These are phyloP conservation scores for Dendrobium nobile DNA, from an alignment of 106 monocot species.

Conservation along the genomic window DNA sequence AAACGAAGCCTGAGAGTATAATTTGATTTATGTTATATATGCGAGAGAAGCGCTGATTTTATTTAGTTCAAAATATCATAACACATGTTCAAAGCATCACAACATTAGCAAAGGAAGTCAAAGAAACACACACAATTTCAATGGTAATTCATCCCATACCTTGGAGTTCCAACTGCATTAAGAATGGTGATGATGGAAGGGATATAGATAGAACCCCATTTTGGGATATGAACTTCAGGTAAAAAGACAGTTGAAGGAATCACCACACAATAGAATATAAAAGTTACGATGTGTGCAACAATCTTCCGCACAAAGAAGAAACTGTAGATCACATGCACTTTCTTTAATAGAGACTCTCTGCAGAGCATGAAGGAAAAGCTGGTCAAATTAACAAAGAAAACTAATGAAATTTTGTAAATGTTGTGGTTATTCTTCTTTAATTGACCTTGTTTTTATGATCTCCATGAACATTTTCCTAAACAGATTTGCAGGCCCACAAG, in stretches of 20 bases:
- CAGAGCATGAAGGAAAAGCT: conserved; percentile 6
- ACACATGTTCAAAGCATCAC: too few species aligned
- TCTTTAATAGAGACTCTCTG: conserved; percentile 43
- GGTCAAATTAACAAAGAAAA: not conserved
- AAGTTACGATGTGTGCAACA: conserved; percentile 42
- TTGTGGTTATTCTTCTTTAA: not conserved
- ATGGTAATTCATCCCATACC: conserved; percentile 15
- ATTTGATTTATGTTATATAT: not conserved
- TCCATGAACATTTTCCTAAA: conserved; percentile 40
- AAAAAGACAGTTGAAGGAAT: conserved; percentile 42
- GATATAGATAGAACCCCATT: conserved; percentile 45
- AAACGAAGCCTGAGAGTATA: not conserved
- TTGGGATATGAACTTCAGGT: conserved; percentile 39
- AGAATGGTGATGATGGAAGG: conserved; percentile 48
- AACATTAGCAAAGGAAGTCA: too few species aligned
- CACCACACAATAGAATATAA: conserved; percentile 46
- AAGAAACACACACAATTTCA: not conserved
- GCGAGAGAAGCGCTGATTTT: not conserved
- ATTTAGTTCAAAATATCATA: not conserved
- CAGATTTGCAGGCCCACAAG: conserved; percentile 42
- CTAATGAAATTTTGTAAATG: not conserved
- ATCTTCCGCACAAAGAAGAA: conserved; percentile 53
- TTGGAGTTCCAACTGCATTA: conserved; percentile 48
- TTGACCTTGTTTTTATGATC: conserved; percentile 35
- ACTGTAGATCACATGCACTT: conserved; percentile 48